Conservation (phyloP, 257 asterid genomes). For the Lithospermum erythrorhizon region DNA sequence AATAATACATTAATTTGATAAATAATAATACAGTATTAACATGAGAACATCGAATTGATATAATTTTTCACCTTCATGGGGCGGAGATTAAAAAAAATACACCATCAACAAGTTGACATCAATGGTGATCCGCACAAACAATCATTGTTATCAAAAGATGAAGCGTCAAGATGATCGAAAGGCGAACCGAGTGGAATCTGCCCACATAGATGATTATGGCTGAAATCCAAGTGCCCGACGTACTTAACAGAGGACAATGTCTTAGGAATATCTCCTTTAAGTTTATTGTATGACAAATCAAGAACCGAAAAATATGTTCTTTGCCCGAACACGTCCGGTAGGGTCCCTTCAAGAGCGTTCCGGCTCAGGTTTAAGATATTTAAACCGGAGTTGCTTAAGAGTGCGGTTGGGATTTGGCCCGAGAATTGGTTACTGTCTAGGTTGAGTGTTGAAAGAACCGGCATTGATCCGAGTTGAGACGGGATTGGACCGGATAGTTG, state of each 20-base stretch:
- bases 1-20: not conserved
- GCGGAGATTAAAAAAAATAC: too few relatives aligned
- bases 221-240: slow-evolving; percentile 85
- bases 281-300: slow-evolving; percentile 60
- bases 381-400: slow-evolving; percentile 54
- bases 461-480: slow-evolving; percentile 65
- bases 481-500: slow-evolving; percentile 60
- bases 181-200: slow-evolving; percentile 80
- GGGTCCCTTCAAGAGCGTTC: slow-evolving; percentile 50
- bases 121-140: slow-evolving; percentile 87
- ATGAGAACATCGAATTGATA: too few relatives aligned
- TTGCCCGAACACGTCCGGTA: slow-evolving; percentile 66
- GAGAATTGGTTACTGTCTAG: slow-evolving; percentile 50
- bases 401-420: slow-evolving; percentile 44
- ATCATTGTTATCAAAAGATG: slow-evolving; percentile 73
- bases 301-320: slow-evolving; percentile 56
- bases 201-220: slow-evolving; percentile 83
- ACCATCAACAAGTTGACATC: slow-evolving; percentile 37
- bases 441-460: slow-evolving; percentile 75
- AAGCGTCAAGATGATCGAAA: slow-evolving; percentile 72
- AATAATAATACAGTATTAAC: too few relatives aligned
- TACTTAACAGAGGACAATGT: slow-evolving; percentile 48
- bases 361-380: slow-evolving; percentile 67
- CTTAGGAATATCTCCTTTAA: slow-evolving; percentile 60
- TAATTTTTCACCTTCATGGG: too few relatives aligned